A percentile compares a stretch with the other conserved stretches of the same genome.
Evolutionary conservation across 805 yeast species (phyloP).

Genomic region (Metschnikowia kunwiensis): DNA sequence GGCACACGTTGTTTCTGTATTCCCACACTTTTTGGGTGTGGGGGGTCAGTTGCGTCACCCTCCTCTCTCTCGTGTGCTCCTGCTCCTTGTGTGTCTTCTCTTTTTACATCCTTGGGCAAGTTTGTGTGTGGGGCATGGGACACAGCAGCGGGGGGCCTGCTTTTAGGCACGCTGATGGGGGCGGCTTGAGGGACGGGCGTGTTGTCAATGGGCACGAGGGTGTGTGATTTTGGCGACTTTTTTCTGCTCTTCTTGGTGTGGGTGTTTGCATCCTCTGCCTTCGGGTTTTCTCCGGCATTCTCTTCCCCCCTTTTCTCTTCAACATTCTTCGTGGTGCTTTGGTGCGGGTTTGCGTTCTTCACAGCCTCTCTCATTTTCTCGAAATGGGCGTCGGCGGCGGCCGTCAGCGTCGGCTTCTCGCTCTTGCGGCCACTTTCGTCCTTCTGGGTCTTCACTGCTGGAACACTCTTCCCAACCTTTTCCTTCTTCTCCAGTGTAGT

Average conservation of each 20-base stretch:
- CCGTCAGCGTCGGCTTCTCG: no score
- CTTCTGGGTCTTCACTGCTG: neutral
- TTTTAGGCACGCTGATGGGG: slow-evolving; percentile 1
- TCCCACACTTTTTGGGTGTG: no score
- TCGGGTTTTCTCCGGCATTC: neutral
- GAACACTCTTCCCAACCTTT: neutral
- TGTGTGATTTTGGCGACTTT: neutral
- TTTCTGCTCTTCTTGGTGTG: neutral
- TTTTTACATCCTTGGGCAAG: neutral
- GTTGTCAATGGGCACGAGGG: slow-evolving; percentile 1
- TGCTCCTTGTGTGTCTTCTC: neutral
- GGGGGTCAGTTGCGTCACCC: neutral
- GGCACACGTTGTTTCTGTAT: no score
- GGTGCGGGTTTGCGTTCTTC: neutral
- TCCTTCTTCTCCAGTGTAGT: neutral
- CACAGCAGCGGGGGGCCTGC: slow-evolving; percentile 1
- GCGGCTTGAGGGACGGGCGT: neutral
- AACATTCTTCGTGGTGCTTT: neutral
- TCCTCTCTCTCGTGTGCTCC: neutral
- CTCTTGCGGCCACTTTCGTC: neutral
- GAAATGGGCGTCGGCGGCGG: no score
- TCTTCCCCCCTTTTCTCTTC: neutral
- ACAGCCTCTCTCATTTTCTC: slow-evolving; percentile 5
- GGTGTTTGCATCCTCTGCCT: neutral
- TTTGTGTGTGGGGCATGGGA: neutral